phyloP scores from a whole-genome alignment of 2,329 filamentous ascomycete genomes.

The Colletotrichum cereale region DNA sequence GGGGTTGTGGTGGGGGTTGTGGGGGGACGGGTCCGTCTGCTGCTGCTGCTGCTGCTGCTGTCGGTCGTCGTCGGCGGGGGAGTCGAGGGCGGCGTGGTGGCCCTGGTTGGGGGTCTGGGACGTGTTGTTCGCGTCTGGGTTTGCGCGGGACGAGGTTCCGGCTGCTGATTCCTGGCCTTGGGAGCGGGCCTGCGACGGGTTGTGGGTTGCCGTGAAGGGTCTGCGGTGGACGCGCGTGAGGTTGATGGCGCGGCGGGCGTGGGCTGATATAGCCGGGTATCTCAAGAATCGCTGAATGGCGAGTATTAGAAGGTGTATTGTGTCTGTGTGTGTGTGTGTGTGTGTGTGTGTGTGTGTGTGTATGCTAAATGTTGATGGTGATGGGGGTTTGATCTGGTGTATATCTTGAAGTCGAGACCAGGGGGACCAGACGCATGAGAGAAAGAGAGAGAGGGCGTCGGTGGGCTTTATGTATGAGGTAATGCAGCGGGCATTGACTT shows the following conservation, averaged over 20 bases:
- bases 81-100: conserved; percentile 32
- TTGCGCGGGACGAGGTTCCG: conserved; percentile 19
- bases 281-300: conserved; percentile 14
- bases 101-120: conserved; percentile 26
- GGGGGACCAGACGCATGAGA: too few relatives aligned
- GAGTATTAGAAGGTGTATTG: background rate
- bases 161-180: conserved; percentile 14
- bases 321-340: background rate
- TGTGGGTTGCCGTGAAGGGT: conserved; percentile 31
- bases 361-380: background rate
- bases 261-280: conserved; percentile 24
- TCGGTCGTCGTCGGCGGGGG: conserved; percentile 34
- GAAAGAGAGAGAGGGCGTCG: background rate
- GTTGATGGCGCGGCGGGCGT: conserved; percentile 4
- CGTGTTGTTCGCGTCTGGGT: background rate
- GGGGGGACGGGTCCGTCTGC: background rate
- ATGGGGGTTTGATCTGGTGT: background rate
- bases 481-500: background rate
- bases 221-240: conserved; percentile 20
- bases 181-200: conserved; percentile 28
- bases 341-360: background rate
- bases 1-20: background rate
- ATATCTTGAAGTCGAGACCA: background rate
- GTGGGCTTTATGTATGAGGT: conserved; percentile 25
- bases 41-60: background rate